Evolutionary conservation across 345 rosid genomes (phyloP), one percentile per base, ranked within the genome.

Genomic region (Eucalyptus sp.): DNA sequence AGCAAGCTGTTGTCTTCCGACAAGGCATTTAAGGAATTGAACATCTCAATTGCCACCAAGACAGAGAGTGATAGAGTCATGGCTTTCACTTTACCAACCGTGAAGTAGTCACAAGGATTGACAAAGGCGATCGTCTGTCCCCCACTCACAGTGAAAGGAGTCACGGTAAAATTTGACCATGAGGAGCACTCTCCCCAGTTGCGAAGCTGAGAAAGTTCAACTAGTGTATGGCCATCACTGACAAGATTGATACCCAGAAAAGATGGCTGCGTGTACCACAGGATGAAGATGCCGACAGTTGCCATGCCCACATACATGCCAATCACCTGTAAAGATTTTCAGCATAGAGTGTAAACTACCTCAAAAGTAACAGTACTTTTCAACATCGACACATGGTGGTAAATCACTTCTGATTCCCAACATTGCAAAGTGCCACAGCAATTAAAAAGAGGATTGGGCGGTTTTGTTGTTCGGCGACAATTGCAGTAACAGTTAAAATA

Each of bases 281-380:
- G 88, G 87, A 94, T 91, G 92, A 97, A 97, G 90, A 97, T 79
- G 81, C 99, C 98, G 54, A 97, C 99, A 24, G 99, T 97, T 15
- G 99, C 99, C n/a, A 96, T 90, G 89, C 99, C 99, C 92, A 97
- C 99, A 52, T 97, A 97, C 86, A 94, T 92, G 91, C 99, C 99
- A 48, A 97, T 93, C 86, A 96, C 95, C 97, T 96, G 95, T 90
- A 80, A 90, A 89, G 25, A 52, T 86, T 79, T 79, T 46, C 90
- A 22, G 80, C 80, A 90, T 31, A 76, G 86, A 71, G 87, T 80
- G 48, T 41, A 48, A 51, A 41, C 48, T 68, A 68, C 24, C 80
- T 16, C 37, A 8, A 68, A 76, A 37, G 46, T 76, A 5, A 76
- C 12, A 76, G 0, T 76, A 41, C 83, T 37, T 76, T 76, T 76